These are phyloP conservation scores for Botrytis medusae DNA, from an alignment of 2,329 filamentous ascomycete genomes.

Conservation along the genomic window DNA sequence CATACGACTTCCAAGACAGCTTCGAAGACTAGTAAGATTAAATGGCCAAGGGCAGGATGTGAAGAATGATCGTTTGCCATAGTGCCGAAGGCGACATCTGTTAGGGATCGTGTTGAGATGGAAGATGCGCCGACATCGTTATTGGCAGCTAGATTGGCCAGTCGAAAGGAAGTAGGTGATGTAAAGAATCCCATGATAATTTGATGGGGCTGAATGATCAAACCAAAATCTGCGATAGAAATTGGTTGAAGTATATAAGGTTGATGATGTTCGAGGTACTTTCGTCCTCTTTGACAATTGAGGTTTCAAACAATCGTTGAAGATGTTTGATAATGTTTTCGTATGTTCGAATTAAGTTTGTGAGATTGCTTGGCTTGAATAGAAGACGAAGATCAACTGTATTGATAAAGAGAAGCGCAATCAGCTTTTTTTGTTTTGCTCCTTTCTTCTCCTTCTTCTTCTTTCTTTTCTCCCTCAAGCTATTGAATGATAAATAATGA, in stretches of 20 bases:
- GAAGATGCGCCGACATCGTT: conserved; percentile 33
- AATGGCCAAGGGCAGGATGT: conserved; percentile 48
- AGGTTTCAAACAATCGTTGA: neutral
- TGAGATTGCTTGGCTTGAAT: neutral
- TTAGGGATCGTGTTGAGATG: conserved; percentile 27
- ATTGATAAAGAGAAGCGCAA: neutral
- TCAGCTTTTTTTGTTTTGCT: too few relatives aligned
- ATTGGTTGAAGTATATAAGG: neutral
- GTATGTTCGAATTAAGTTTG: neutral
- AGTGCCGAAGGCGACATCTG: conserved; percentile 30
- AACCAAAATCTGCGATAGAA: neutral
- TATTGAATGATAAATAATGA: neutral
- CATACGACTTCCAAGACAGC: conserved; percentile 94
- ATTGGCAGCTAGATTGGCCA: conserved; percentile 39
- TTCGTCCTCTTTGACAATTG: conserved; percentile 13
- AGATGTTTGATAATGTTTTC: neutral
- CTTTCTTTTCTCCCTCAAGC: neutral
- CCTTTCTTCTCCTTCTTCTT: neutral
- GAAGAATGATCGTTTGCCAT: conserved; percentile 36
- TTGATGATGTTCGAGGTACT: conserved; percentile 13
- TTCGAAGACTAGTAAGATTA: conserved; percentile 67
- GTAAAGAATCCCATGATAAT: conserved; percentile 47
- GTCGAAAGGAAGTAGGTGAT: conserved; percentile 49
- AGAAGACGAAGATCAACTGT: neutral
- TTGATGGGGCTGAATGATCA: neutral